phyloP scores from a whole-genome alignment of 2,329 filamentous ascomycete species.

The Thelonectria blattea region DNA sequence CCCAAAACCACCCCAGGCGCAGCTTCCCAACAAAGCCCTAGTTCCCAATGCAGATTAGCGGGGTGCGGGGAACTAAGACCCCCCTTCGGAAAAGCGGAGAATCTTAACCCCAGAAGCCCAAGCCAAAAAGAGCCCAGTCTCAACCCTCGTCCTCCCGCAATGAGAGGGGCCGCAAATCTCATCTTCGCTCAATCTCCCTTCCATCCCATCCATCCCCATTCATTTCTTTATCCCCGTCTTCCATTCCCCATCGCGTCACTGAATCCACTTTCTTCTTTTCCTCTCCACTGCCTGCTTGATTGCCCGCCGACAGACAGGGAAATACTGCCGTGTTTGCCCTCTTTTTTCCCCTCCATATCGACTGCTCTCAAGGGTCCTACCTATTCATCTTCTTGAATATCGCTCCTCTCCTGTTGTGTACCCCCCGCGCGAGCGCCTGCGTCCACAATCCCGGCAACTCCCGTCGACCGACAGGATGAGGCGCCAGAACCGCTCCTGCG shows the following conservation, averaged over 20 bases:
- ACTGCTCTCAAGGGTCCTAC: not conserved
- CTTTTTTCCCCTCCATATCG: slow-evolving; percentile 2
- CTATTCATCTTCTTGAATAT: not conserved
- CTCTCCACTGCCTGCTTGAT: slow-evolving; percentile 16
- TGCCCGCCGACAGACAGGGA: slow-evolving; percentile 14
- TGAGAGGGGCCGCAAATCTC: slow-evolving; percentile 34
- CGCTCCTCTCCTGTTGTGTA: not conserved
- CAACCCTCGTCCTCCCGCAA: slow-evolving; percentile 20
- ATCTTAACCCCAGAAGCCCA: slow-evolving; percentile 28
- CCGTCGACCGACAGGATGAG: slow-evolving; percentile 30
- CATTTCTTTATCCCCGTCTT: slow-evolving; percentile 22
- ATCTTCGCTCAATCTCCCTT: slow-evolving; percentile 29
- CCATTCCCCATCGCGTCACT: slow-evolving; percentile 22
- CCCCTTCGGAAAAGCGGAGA: slow-evolving; percentile 38
- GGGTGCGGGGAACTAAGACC: slow-evolving; percentile 37
- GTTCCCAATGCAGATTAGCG: slow-evolving; percentile 32
- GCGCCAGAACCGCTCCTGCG: slow-evolving; percentile 39
- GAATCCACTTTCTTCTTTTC: slow-evolving; percentile 18
- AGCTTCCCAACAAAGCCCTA: slow-evolving; percentile 23
- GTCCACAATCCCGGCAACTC: slow-evolving; percentile 12
- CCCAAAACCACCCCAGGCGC: slow-evolving; percentile 6
- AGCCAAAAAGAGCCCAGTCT: slow-evolving; percentile 7
- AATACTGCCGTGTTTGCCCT: slow-evolving; percentile 10
- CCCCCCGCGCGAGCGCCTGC: slow-evolving; percentile 1
- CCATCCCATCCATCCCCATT: slow-evolving; percentile 22